Base-by-base conservation (phyloP, 2,329 filamentous ascomycete species). In the Aspergillus pseudonomiae region DNA sequence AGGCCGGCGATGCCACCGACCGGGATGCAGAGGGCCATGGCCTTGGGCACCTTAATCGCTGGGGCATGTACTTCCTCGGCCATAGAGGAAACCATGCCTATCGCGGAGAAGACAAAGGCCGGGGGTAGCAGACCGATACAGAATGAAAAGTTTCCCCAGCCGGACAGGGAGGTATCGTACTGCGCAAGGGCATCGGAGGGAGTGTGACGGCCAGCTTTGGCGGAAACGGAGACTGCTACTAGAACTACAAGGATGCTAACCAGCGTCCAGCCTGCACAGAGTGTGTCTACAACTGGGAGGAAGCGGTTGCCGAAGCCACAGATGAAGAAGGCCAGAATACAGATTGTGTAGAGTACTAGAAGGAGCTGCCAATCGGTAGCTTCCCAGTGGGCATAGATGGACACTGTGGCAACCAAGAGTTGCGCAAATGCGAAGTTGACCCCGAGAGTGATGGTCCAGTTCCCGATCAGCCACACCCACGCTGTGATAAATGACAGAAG, bases 301-400 rank as follows among this genome's bases (percentile, higher is more conserved):
- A 86, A 90, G 34, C 81, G 83, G 75, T 93, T 92, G 52, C 86
- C 87, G 43, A 91, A 83, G 1, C 86, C 81, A 66, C 89, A 92
- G 60, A 92, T 86, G 53, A 85, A 71, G 67, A 92, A 87, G 65
- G 86, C 88, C 24, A 88, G 68, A 1, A 92, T 70, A 24, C 88
- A 91, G 66, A 92, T 83, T 56, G 80, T 89, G 69, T 91, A 84
- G 79, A 93, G 92, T 66, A 92, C 87, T 26, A 93, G 80, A 63
- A 91, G 87, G 21, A 91, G 81, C 75, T 93, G 89, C 82, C 89
- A 93, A 32, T 81, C 74, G 50, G 81, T 83, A 53, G 84, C 78
- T 0, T 72, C 78, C 73, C 83, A 87, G 62, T 83, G 80, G 0
- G 84, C 83, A 68, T 84, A 88, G 67, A 88, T 82, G 3, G 82